Evolutionary conservation across 1,139 yeast species (phyloP), one percentile per base, ranked within the genome.

Genomic region (Keqinozyma sinolaborantium): DNA sequence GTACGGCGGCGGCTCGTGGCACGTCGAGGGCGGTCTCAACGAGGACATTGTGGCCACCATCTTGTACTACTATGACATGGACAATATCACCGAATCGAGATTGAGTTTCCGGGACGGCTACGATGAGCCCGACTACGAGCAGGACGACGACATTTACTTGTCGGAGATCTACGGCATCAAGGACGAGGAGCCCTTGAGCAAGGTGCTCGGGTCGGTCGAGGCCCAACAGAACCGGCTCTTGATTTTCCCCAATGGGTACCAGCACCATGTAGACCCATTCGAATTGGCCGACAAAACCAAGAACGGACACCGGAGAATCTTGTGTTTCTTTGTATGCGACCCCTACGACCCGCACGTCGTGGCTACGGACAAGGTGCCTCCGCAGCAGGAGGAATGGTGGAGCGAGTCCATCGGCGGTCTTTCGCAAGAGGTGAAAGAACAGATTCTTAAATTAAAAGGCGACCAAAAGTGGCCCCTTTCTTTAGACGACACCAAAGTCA

Each of bases 1-100:
- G 3, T 69, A 68, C 32, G 31, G 42, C 1, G 74, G 74, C 4
- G 73, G 74, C 0, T 40, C 65, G 3, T 68, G 74, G 74, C 74
- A 69, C 34, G 58, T 67, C 0, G 75, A 69, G 41, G 75, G 73
- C 2, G 53, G 64, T 3, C 51, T 57, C 26, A 60, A 60, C 37
- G 75, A 69, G 44, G 64, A 63, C 39, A 68, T 69, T 29, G 59
- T 68, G 2, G 71, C 70, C 2, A 65, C 73, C 1, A 51, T 58
- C 1, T 44, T 68, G 25, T 68, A 66, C 47, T 68, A 68, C 42
- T 69, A 68, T 38, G 73, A 69, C 37, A 39, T 49, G 13, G 68
- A 61, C 13, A 68, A 68, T 41, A 64, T 68, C 31, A 47, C 60
- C 3, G 63, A 60, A 20, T 61, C 70, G 3, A 47, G 35, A 13